Base-by-base conservation (phyloP, 2,329 filamentous ascomycete genomes). In the Gnomoniopsis smithogilvyi region DNA sequence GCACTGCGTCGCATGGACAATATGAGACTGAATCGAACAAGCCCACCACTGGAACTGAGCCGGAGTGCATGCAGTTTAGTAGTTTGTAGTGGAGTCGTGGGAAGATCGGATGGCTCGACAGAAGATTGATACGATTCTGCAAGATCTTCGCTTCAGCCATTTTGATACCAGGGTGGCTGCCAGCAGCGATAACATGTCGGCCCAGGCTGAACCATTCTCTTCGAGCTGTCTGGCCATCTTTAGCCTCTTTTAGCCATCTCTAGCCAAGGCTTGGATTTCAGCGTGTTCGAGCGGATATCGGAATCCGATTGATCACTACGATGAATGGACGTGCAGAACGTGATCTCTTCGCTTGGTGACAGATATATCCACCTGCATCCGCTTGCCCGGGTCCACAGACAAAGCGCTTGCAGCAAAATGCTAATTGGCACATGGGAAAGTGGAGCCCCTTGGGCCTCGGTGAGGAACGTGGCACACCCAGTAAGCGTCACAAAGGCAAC, bases 381-480 rank as follows among this genome's bases (percentile, higher is more conserved):
- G 14, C n/a, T 7, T 24, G 22, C 26, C 30, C 17, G 33, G 24
- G n/a, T 33, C 38, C 43, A 45, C 38, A 26, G 30, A 33, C 45
- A 49, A 49, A 60, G 60, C 60, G 60, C 60, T 62, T 62, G 57
- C 57, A 62, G 50, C 38, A 60, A 41, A 38, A 60, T 46, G 45
- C 53, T 52, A 56, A 62, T 62, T 62, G 60, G 60, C 54, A 54
- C 51, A 51, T 43, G 55, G 55, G 46, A 26, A 47, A 26, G 36
- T 26, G 60, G 46, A 56, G 38, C 47, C 46, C 22, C 33, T 12
- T 17, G 22, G 47, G 14, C 38, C 21, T 6, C 21, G 24, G 8
- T 30, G 54, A 51, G 17, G 15, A 24, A 38, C 52, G 55, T 58
- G 55, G 55, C 48, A 58, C 38, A 47, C 55, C 59, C 56, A 61